These are phyloP conservation scores for Eucalyptus cladocalyx DNA, from an alignment of 345 rosid genomes.

Conservation along the genomic window DNA sequence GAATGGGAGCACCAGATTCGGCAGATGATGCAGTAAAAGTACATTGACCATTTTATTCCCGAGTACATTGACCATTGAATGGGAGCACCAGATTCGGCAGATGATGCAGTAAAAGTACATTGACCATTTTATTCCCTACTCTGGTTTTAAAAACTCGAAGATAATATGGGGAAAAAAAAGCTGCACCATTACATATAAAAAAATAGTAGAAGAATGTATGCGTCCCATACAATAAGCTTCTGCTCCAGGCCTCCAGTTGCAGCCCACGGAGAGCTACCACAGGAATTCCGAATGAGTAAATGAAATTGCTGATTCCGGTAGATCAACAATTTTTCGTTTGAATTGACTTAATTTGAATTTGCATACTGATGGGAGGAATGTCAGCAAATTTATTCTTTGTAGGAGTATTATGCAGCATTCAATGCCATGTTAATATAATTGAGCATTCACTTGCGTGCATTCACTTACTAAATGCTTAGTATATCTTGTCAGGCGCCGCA, in stretches of 20 bases:
- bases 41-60: too few relatives aligned
- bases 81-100: too few relatives aligned
- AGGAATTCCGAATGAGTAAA: not conserved
- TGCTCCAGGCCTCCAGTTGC: constrained; percentile 81
- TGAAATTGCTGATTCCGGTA: not conserved
- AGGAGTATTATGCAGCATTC: not conserved
- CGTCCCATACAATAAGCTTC: constrained; percentile 71
- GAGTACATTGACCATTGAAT: too few relatives aligned
- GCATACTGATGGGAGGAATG: not conserved
- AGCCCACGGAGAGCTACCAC: constrained; percentile 45
- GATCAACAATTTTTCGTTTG: not conserved
- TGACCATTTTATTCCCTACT: too few relatives aligned
- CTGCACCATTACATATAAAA: too few relatives aligned
- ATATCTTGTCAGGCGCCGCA: not conserved
- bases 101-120: too few relatives aligned
- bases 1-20: too few relatives aligned
- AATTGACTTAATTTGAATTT: not conserved
- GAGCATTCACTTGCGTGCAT: not conserved
- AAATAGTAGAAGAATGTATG: not conserved
- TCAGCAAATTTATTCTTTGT: not conserved
- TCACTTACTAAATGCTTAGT: not conserved
- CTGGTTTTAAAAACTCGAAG: too few relatives aligned
- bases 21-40: too few relatives aligned
- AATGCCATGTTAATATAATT: not conserved
- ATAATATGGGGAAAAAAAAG: too few relatives aligned